Evolutionary conservation across 2,329 filamentous ascomycete species (phyloP), one percentile per base, ranked within the genome.

Genomic region (Drechslerella dactyloides): DNA sequence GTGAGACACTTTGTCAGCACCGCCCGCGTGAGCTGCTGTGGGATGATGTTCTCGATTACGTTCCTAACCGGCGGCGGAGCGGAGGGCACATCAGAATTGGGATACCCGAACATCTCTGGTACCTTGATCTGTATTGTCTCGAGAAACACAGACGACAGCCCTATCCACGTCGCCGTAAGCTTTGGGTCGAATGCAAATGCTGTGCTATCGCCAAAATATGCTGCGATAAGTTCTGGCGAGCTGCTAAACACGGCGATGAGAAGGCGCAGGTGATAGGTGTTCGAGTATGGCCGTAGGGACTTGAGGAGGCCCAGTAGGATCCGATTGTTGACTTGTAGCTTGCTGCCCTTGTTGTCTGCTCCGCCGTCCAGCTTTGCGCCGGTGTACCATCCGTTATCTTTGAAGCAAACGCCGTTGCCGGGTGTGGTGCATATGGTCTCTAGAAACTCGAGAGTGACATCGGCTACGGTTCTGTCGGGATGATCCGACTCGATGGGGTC

Each of bases 141-240:
- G 79, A 96, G 96, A 3, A 99, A 81, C 73, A 97, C 91, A 0
- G 92, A 87, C 0, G 92, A 91, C 78, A 96, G 96, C 46, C 93
- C 93, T 75, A 97, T 90, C 94, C 94, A 99, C 0, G 92, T 94
- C 50, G 92, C 88, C 1, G 92, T 94, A 3, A 96, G 84, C 78
- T 96, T 97, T 0, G 94, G 93, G 46, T 97, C 93, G 74, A 96
- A 91, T 0, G 88, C 86, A 76, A 97, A 94, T 60, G 88, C 86
- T 70, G 85, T 87, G 77, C 91, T 93, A 78, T 86, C 88, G 48
- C 87, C 83, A 77, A 96, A 97, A 79, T 96, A 99, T 76, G 92
- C 88, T 48, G 91, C 89, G 1, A 96, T 86, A 1, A 97, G 84
- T 79, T 97, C 94, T 0, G 96, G 93, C 0, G 89, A 90, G 6